Evolutionary conservation across 2,329 filamentous ascomycete species (phyloP), one percentile per base, ranked within the genome.

Genomic region (Pseudocercospora macadamiae): DNA sequence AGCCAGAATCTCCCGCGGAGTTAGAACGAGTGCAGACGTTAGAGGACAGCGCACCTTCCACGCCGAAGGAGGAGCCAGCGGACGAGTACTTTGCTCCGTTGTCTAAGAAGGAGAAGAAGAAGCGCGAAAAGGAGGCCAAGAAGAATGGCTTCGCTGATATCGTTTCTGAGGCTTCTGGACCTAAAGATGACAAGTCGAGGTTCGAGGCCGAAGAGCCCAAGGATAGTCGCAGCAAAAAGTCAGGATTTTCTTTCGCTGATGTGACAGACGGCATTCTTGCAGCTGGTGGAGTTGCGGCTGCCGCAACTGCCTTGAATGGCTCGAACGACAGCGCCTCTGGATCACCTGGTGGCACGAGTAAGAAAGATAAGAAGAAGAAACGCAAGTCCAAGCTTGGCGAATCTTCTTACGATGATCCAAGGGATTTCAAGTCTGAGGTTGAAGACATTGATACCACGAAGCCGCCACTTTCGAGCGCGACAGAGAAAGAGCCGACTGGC

Each of bases 51-150:
- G 42, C 10, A 3, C 10, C 42, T 9, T 47, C 42, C 4, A 44
- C 56, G 10, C 56, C 53, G 2, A 54, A 45, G 14, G 55, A 51
- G 8, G 55, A 59, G 9, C 45, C 42, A 7, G 57, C 48, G 1
- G 57, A 59, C 18, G 63, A 66, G 8, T 68, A 61, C 72, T 75
- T 64, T 67, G 70, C 45, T 64, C 70, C 65, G 14, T 62, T 69
- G 32, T 69, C 65, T 57, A 72, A 72, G 64, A 71, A 70, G 47
- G 71, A 73, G 71, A 62, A 73, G 62, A 79, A 77, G 68, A 69
- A 71, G 57, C 63, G 62, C 37, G 77, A 81, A 26, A 81, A 80
- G 68, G 74, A 73, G 26, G 70, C 71, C 18, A 70, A 73, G 61
- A 61, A 69, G 60, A 70, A 66, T 59, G 56, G 61, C 44, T 54